Base-by-base conservation (phyloP, 495 filamentous ascomycete species). In the Penicillium angulare region DNA sequence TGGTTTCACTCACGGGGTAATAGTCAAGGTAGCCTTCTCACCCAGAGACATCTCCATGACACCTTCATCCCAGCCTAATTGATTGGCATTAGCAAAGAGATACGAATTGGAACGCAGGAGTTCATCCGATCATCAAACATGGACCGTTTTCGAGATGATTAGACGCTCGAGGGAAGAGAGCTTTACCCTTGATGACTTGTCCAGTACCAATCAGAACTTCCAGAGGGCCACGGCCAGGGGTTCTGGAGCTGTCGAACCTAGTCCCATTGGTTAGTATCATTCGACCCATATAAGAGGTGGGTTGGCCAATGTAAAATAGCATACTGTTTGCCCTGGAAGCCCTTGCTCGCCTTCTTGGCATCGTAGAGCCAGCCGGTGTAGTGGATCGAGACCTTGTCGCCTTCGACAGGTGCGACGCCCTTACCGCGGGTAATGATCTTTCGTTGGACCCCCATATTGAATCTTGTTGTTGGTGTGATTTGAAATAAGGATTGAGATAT, bases 321-420 rank as follows among this genome's bases (percentile, higher is more conserved):
- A 47, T 67, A 82, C 80, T 77, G 57, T 33, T 65, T 72, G 50
- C 79, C 79, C 69, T 75, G 76, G 55, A 62, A 63, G 51, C 72
- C 49, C 40, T 78, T 71, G 43, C 67, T 60, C 7, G 67, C 41
- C 65, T 80, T 73, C 47, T 59, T 65, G n/a, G 70, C 64, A 56
- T 92, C 86, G 71, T 86, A 86, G 33, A 93, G 77, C 71, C 81
- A 91, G 56, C 90, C 90, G 15, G 86, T 90, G 75, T 93, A 95
- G 67, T 87, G 84, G 57, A 95, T 92, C 58, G 78, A 80, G 60
- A 93, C 86, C n/a, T 63, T 74, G 66, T 91, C 83, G 29, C 87
- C 86, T 16, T 64, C 63, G 49, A 69, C 59, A 36, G 89, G 88
- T 60, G 68, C 75, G 16, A 70, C 69, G 46, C 69, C 72, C 59